Base-by-base conservation (phyloP, 2,329 filamentous ascomycete species). In the Neocatenulostroma microsporum region DNA sequence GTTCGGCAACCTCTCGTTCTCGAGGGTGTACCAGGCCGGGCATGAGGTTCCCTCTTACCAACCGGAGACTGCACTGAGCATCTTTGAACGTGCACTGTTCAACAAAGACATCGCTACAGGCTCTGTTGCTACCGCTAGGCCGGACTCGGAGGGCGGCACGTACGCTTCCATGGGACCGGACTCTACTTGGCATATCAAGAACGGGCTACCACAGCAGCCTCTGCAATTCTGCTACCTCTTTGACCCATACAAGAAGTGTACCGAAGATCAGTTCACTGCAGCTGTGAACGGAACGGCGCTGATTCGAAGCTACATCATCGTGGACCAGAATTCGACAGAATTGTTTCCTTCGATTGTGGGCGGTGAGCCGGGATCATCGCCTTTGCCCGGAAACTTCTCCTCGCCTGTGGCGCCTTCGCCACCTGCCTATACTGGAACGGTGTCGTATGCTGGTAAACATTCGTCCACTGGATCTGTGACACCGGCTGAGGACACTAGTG, bases 61-160 rank as follows among this genome's bases (percentile, higher is more conserved):
- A 47, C 73, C 73, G 0, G 62, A 74, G 45, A 71, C 70, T 0
- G 63, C 68, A 3, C 73, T 69, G 34, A 58, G 69, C 41, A 68
- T 77, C 30, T 76, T 77, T 53, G 60, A 64, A 14, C 70, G 74
- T 5, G 64, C 66, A 1, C 62, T 74, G 32, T 60, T 67, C 34
- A 66, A 68, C 31, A 61, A 57, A 9, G 74, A 76, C 40, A 62
- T 80, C 31, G 69, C 72, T 1, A 78, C 73, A 3, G 75, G 76
- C 0, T 42, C 36, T 23, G 67, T 68, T 36, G 49, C 57, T 3
- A 66, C 61, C 3, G 27, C 55, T 40, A 39, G 66, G 59, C 0
- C 62, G 61, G 3, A 50, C 49, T 3, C 60, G 59, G 20, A 23
- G 5, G 70, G 70, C 38, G 54, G 57, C 4, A 67, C 62, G 2